A percentile compares a stretch with the other conserved stretches of the same genome.
These are phyloP conservation scores for Ceratocystis papillata DNA, from an alignment of 2,329 filamentous ascomycete species.

Conservation along the genomic window DNA sequence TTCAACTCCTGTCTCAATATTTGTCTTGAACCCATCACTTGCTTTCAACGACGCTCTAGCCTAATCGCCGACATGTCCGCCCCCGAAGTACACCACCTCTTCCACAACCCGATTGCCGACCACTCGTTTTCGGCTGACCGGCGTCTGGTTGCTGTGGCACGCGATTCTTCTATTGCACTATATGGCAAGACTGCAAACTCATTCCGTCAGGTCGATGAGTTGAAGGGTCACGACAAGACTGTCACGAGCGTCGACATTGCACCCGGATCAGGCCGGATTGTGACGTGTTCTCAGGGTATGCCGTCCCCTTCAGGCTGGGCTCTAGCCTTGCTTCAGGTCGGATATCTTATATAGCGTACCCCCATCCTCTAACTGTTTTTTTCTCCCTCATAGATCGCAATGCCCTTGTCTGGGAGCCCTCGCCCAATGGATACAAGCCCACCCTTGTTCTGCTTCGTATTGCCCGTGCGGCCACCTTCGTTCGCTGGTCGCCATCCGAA, in stretches of 20 bases:
- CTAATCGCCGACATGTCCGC: constrained; percentile 50
- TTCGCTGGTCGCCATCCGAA: constrained; percentile 94
- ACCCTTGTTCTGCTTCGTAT: constrained; percentile 94
- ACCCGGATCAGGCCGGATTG: constrained; percentile 78
- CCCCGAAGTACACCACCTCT: constrained; percentile 91
- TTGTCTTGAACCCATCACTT: constrained; percentile 25
- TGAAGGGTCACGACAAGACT: constrained; percentile 94
- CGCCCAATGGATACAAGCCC: constrained; percentile 86
- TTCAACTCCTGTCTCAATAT: not conserved
- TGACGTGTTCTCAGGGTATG: constrained; percentile 88
- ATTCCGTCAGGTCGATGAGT: constrained; percentile 79
- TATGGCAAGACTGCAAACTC: constrained; percentile 62
- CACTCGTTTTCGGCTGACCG: constrained; percentile 96
- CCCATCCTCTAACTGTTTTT: not conserved
- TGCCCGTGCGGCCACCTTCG: constrained; percentile 90
- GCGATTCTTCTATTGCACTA: constrained; percentile 81
- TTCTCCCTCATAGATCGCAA: constrained; percentile 62
- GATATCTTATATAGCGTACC: not conserved
- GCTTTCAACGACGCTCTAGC: constrained; percentile 28
- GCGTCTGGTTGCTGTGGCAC: constrained; percentile 76
- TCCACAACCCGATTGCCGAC: constrained; percentile 91
- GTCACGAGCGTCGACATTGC: constrained; percentile 96
- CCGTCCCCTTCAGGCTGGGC: constrained; percentile 25
- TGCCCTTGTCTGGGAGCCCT: constrained; percentile 94
- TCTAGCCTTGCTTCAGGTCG: not conserved